Evolutionary conservation across 192 early-diverging fungal genomes (phyloP).

Genomic region (Umbelopsis sp.): DNA sequence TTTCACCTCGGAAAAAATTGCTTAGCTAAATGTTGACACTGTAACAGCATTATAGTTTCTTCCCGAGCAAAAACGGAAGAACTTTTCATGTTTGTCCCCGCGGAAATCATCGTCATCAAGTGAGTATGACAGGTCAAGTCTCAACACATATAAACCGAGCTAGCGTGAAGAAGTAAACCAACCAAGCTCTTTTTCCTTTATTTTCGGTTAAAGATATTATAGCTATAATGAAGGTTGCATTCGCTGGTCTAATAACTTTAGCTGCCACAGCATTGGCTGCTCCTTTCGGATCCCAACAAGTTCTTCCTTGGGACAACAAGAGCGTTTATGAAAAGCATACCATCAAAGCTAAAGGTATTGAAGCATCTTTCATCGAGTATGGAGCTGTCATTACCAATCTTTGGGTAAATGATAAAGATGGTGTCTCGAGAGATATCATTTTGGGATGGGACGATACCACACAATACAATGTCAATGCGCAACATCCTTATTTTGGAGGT

Average conservation of each 20-base stretch:
- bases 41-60: background rate
- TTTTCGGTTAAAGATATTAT: background rate
- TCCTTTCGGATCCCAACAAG: background rate
- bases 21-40: background rate
- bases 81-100: background rate
- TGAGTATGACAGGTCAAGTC: background rate
- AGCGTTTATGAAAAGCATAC: constrained; percentile 16
- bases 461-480: background rate
- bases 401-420: constrained; percentile 9
- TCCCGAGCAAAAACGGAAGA: background rate
- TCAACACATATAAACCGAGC: background rate
- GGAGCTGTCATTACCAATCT: constrained; percentile 17
- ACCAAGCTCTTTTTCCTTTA: background rate
- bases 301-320: constrained; percentile 8
- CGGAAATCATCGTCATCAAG: background rate
- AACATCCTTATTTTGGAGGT: constrained; percentile 17
- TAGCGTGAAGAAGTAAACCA: too few species aligned
- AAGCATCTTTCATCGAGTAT: constrained; percentile 10
- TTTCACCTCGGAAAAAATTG: constrained; percentile 13
- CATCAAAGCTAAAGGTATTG: constrained; percentile 13
- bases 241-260: constrained; percentile 10
- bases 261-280: background rate
- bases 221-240: constrained; percentile 2
- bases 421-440: constrained; percentile 1
- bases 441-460: constrained; percentile 16